These are phyloP conservation scores for Mycena belliarum DNA, from an alignment of 768 basidiomycete genomes.

Conservation along the genomic window DNA sequence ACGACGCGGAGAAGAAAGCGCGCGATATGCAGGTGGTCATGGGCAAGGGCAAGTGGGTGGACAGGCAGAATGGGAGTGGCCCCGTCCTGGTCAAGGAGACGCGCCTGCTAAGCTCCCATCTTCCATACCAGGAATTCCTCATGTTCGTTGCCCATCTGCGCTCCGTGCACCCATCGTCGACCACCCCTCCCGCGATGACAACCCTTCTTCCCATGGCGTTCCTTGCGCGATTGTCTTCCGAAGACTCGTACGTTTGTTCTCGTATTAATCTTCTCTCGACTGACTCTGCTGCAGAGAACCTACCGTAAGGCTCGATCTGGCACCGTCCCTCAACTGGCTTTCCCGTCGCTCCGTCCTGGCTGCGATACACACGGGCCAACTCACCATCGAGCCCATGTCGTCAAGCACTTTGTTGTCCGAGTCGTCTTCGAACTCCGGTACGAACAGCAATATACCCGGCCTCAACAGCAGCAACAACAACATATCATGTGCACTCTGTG, in stretches of 20 bases:
- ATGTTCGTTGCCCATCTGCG: slow-evolving; percentile 79
- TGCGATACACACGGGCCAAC: slow-evolving; percentile 85
- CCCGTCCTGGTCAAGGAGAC: slow-evolving; percentile 32
- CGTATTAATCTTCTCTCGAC: not conserved
- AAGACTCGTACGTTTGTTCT: slow-evolving; percentile 76
- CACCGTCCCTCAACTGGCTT: slow-evolving; percentile 94
- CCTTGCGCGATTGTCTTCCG: slow-evolving; percentile 67
- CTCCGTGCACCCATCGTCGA: slow-evolving; percentile 60
- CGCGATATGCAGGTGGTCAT: slow-evolving; percentile 50
- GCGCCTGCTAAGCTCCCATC: slow-evolving; percentile 64
- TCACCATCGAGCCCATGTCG: slow-evolving; percentile 85
- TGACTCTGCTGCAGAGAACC: slow-evolving; percentile 66
- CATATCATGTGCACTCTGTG: slow-evolving; percentile 82
- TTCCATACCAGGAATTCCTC: slow-evolving; percentile 80
- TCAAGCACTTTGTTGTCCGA: slow-evolving; percentile 61
- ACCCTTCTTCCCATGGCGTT: slow-evolving; percentile 80
- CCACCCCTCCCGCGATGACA: slow-evolving; percentile 65
- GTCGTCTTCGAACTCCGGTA: slow-evolving; percentile 35
- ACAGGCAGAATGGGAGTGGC: slow-evolving; percentile 35
- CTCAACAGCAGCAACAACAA: slow-evolving; percentile 45
- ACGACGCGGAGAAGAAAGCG: slow-evolving; percentile 54
- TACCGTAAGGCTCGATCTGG: slow-evolving; percentile 88
- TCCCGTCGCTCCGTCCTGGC: slow-evolving; percentile 78
- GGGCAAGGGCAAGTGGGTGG: slow-evolving; percentile 73
- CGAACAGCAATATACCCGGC: slow-evolving; percentile 46